These are phyloP conservation scores for Immersiporthe knoxdaviesiana DNA, from an alignment of 2,329 filamentous ascomycete genomes.

Conservation along the genomic window DNA sequence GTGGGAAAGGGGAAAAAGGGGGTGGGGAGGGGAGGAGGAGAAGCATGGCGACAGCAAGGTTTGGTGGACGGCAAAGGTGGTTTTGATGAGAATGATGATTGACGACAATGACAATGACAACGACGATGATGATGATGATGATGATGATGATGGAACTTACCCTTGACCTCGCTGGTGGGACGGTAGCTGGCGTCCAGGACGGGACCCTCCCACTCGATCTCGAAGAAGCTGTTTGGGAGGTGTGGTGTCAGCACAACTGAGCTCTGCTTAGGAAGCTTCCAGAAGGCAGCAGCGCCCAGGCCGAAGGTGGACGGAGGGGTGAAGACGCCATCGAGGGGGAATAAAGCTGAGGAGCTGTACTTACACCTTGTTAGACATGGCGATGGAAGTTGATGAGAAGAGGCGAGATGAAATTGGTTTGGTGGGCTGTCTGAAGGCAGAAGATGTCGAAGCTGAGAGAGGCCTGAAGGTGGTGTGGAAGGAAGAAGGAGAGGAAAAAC, in stretches of 20 bases:
- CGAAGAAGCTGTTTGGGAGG: constrained; percentile 62
- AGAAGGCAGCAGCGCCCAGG: constrained; percentile 1
- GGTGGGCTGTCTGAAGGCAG: constrained; percentile 40
- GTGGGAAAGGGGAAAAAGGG: constrained; percentile 1
- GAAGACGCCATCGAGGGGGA: background rate
- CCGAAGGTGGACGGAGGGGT: constrained; percentile 17
- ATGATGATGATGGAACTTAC: constrained; percentile 51
- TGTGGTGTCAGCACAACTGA: constrained; percentile 18
- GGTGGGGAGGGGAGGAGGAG: too few relatives aligned
- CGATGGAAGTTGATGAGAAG: constrained; percentile 48
- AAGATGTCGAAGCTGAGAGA: constrained; percentile 40
- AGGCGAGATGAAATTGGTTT: constrained; percentile 41
- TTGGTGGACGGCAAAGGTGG: background rate
- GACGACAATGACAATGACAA: constrained; percentile 5
- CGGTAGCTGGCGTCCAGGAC: constrained; percentile 63
- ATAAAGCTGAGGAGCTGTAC: constrained; percentile 39
- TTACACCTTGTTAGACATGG: constrained; percentile 74
- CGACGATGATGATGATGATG: background rate
- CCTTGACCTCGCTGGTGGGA: constrained; percentile 58
- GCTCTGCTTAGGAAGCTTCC: constrained; percentile 22
- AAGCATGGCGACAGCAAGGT: background rate
- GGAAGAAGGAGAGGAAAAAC: constrained; percentile 39
- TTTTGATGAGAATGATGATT: background rate
- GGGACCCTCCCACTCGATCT: constrained; percentile 73
- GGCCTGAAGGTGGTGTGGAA: constrained; percentile 35